These are phyloP conservation scores for Diacronema lutheri DNA, from an alignment of 78 protist genomes.

Conservation along the genomic window DNA sequence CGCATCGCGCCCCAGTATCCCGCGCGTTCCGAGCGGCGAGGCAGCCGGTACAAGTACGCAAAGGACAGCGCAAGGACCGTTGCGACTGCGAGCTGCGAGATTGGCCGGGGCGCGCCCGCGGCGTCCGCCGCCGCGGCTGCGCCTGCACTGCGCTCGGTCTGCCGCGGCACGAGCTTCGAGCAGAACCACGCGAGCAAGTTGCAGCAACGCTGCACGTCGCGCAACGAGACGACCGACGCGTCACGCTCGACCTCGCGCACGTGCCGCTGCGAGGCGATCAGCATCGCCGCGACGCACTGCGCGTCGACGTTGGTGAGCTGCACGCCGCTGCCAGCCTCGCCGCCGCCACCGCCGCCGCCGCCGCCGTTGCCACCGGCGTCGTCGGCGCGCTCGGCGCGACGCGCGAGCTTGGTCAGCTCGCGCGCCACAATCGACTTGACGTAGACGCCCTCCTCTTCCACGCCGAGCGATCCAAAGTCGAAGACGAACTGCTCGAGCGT, in stretches of 20 bases:
- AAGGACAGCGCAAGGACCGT: not conserved
- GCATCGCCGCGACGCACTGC: not conserved
- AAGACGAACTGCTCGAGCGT: constrained; percentile 24
- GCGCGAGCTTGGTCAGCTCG: too few species aligned
- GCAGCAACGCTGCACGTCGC: not conserved
- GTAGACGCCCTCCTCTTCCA: not conserved
- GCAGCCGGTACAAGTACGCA: not conserved
- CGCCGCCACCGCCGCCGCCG: too few species aligned
- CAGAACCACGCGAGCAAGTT: not conserved
- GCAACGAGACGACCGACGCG: not conserved
- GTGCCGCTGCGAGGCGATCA: not conserved
- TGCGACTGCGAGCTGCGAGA: not conserved
- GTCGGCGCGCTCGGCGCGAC: too few species aligned
- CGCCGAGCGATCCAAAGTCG: constrained; percentile 20
- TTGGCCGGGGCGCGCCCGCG: too few species aligned
- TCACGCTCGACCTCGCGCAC: not conserved
- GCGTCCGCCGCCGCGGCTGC: too few species aligned
- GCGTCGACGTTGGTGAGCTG: not conserved
- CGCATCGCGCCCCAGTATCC: not conserved
- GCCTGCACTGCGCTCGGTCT: not conserved
- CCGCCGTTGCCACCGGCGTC: too few species aligned
- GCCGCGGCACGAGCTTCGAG: not conserved
- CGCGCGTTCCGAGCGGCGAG: not conserved
- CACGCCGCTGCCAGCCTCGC: not conserved
- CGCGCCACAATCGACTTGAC: not conserved